Evolutionary conservation across 345 rosid genomes (phyloP).

Genomic region (Sapria himalayana): DNA sequence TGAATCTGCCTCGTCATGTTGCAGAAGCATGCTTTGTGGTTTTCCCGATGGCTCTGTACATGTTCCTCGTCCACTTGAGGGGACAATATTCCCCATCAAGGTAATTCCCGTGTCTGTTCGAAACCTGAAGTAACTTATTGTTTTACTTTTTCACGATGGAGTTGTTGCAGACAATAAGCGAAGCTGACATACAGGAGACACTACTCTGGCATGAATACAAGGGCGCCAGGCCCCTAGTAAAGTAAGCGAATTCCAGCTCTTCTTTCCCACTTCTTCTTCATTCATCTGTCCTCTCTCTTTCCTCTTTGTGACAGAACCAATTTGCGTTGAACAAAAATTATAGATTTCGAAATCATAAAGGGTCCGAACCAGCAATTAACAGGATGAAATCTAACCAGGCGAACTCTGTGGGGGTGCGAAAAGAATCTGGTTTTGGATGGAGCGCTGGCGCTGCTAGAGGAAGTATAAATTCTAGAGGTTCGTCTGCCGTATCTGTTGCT

Average conservation of each 20-base stretch:
- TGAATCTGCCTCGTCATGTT: too few relatives aligned
- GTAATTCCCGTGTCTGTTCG: background rate
- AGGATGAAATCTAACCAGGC: background rate
- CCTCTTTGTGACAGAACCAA: background rate
- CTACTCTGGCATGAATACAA: conserved; percentile 8
- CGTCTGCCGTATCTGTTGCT: too few relatives aligned
- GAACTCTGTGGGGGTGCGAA: background rate
- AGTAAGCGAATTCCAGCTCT: background rate
- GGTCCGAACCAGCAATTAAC: background rate
- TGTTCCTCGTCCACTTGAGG: conserved; percentile 10
- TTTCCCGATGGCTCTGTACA: background rate
- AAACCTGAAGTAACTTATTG: background rate
- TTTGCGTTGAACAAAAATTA: background rate
- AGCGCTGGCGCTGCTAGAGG: conserved; percentile 7
- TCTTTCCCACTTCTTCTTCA: background rate
- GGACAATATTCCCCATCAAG: conserved; percentile 6
- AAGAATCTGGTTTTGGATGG: conserved; percentile 3
- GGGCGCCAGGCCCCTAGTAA: background rate
- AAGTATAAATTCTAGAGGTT: too few relatives aligned
- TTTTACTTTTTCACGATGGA: too few relatives aligned
- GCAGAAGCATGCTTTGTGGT: conserved; percentile 8
- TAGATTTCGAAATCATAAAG: conserved; percentile 2
- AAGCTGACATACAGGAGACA: conserved; percentile 3
- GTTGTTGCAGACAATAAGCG: conserved; percentile 8
- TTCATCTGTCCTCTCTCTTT: too few relatives aligned